Percentiles rank a stretch among this genome's conserved stretches.
Evolutionary conservation across 129 eudicot species (phyloP).

Genomic region (Escallonia rubra): DNA sequence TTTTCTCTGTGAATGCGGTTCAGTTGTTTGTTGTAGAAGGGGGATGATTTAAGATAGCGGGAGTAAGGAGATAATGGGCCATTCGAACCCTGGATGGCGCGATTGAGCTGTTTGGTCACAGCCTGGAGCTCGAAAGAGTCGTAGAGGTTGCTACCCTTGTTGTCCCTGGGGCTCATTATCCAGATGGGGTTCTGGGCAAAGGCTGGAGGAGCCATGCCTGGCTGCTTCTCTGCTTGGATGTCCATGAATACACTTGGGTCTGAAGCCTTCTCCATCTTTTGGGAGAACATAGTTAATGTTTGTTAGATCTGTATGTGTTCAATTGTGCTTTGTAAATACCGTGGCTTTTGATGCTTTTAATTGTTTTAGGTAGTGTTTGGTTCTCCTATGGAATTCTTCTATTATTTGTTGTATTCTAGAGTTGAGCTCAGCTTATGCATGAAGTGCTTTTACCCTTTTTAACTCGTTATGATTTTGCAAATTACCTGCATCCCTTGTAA

Average conservation of each 20-base stretch:
- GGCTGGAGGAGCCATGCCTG: slow-evolving; percentile 3
- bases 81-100: slow-evolving; percentile 49
- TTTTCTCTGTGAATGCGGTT: slow-evolving; percentile 23
- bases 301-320: background rate
- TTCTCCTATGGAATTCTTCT: slow-evolving; percentile 15
- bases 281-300: background rate
- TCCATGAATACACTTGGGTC: background rate
- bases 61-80: slow-evolving; percentile 51
- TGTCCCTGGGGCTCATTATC: slow-evolving; percentile 24
- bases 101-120: slow-evolving; percentile 59
- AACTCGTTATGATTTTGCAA: too few relatives aligned
- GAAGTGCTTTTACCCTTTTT: too few relatives aligned
- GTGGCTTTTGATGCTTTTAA: slow-evolving; percentile 16
- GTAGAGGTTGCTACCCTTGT: slow-evolving; percentile 44
- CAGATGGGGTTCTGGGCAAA: slow-evolving; percentile 12
- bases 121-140: slow-evolving; percentile 68
- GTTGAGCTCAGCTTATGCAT: too few relatives aligned
- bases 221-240: slow-evolving; percentile 17
- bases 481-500: too few relatives aligned
- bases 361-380: slow-evolving; percentile 2
- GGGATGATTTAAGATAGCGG: slow-evolving; percentile 32
- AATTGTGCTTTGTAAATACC: background rate
- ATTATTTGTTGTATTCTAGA: too few relatives aligned
- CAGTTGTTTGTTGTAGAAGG: slow-evolving; percentile 32
- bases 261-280: background rate